A percentile compares a stretch with the other conserved stretches of the same genome.
phyloP scores from a whole-genome alignment of 2,329 filamentous ascomycete species.

The Xylaria sp. region DNA sequence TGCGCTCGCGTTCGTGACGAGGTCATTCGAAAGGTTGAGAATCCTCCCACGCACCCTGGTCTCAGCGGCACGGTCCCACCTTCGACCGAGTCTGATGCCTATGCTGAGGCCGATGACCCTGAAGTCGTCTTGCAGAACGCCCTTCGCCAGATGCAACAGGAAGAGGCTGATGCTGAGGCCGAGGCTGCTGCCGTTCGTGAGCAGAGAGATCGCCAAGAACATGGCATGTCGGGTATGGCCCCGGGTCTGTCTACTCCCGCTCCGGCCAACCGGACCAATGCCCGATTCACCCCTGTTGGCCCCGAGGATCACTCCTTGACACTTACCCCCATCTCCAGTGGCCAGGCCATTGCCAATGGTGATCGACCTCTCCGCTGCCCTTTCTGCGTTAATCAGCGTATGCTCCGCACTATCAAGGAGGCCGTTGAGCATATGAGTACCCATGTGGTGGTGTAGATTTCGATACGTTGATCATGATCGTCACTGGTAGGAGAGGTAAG shows the following conservation, averaged over 20 bases:
- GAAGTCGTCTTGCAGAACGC: slow-evolving; percentile 56
- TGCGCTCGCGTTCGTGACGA: slow-evolving; percentile 56
- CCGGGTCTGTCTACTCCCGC: slow-evolving; percentile 27
- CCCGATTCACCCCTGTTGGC: slow-evolving; percentile 27
- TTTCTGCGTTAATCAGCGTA: slow-evolving; percentile 57
- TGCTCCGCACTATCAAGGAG: slow-evolving; percentile 56
- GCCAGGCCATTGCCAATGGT: slow-evolving; percentile 40
- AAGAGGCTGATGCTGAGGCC: slow-evolving; percentile 55
- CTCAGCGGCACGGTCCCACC: slow-evolving; percentile 22
- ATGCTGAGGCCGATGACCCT: slow-evolving; percentile 47
- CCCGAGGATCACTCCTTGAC: slow-evolving; percentile 41
- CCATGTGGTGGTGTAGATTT: slow-evolving; percentile 47
- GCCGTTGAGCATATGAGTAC: slow-evolving; percentile 59
- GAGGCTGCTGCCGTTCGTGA: slow-evolving; percentile 50
- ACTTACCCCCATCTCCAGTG: slow-evolving; percentile 51
- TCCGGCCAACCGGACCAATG: slow-evolving; percentile 18
- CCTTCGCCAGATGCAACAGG: slow-evolving; percentile 52
- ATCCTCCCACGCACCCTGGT: slow-evolving; percentile 32
- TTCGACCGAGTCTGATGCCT: slow-evolving; percentile 29
- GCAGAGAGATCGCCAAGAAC: slow-evolving; percentile 46
- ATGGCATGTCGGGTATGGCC: slow-evolving; percentile 33
- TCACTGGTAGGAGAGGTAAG: too few relatives aligned
- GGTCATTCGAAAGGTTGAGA: slow-evolving; percentile 42
- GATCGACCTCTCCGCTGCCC: slow-evolving; percentile 53
- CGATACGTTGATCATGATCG: not conserved